A percentile compares a stretch with the other conserved stretches of the same genome.
These are phyloP conservation scores for Dothistroma septosporum DNA, from an alignment of 2,329 filamentous ascomycete genomes.

Conservation along the genomic window DNA sequence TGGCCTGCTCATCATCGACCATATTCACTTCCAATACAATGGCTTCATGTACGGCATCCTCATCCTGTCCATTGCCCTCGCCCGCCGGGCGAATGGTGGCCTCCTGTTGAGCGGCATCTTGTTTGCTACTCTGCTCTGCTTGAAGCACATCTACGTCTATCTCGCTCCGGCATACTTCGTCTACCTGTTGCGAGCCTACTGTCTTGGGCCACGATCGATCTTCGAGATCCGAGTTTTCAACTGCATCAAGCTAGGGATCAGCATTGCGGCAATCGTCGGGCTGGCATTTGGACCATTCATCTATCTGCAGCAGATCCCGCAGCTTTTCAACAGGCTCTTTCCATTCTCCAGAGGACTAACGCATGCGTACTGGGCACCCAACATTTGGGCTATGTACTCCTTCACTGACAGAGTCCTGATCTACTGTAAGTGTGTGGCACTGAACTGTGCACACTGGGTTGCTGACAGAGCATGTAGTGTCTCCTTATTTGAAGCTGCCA, in stretches of 20 bases:
- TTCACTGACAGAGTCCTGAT: constrained; percentile 83
- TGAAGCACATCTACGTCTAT: constrained; percentile 98
- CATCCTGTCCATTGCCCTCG: constrained; percentile 78
- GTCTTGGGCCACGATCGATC: constrained; percentile 70
- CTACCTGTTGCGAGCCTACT: constrained; percentile 84
- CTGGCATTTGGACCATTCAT: constrained; percentile 88
- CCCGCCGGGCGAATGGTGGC: constrained; percentile 64
- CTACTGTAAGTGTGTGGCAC: constrained; percentile 54
- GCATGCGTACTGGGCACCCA: constrained; percentile 98
- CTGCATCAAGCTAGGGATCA: constrained; percentile 73
- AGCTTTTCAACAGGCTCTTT: constrained; percentile 80
- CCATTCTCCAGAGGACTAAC: constrained; percentile 91
- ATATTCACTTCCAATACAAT: constrained; percentile 99
- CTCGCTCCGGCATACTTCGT: constrained; percentile 94
- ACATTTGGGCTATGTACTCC: constrained; percentile 95
- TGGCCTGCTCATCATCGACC: constrained; percentile 92
- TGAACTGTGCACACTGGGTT: neutral
- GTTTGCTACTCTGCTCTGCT: constrained; percentile 80
- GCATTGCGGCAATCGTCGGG: constrained; percentile 67
- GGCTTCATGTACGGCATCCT: constrained; percentile 91
- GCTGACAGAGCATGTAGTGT: constrained; percentile 52
- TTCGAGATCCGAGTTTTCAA: constrained; percentile 75
- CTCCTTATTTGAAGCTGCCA: constrained; percentile 70
- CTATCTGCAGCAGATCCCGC: constrained; percentile 73
- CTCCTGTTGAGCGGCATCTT: constrained; percentile 73